Evolutionary conservation across 441 rosid genomes (phyloP), one percentile per base, ranked within the genome.

Genomic region (Arabidopsis hybrid): DNA sequence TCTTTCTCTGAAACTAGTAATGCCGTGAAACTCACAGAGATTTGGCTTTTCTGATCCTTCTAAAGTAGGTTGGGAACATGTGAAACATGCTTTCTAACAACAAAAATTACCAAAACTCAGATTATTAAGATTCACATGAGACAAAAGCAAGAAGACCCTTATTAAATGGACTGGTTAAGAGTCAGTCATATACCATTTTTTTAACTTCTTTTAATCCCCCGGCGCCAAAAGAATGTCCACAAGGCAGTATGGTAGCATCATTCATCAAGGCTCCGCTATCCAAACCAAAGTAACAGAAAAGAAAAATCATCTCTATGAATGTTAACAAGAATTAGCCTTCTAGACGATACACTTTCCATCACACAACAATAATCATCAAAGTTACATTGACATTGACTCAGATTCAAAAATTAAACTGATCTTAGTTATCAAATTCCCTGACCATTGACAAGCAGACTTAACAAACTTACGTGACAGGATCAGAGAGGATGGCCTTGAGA

Each of bases 181-280:
- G 63, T 21, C 26, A 16, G 75, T 56, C 74, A 82, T 81, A 77
- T 45, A 93, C 97, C 84, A 75, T 75, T 85, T 89, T 82, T 60
- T 77, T 75, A 55, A 90, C 80, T 57, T 91, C 83, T 47, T 83
- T 86, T 43, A 91, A 71, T 35, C 97, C 97, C 67, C 77, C 89
- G 16, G 79, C 75, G 46, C 96, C 93, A 85, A 91, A 94, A 61
- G 98, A 91, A 83, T 94, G 98, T 32, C 98, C 97, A 75, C 97
- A 94, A 14, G 91, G 91, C 84, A 94, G 79, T 61, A 91, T 91
- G 80, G 87, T 87, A 7, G 98, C 98, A 76, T 94, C 98, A 78
- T 81, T 91, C 97, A 94, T 91, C 32, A 94, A 85, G 71, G 84
- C 83, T 79, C 97, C 90, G 70, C 96, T 91, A 83, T 66, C 49